Base-by-base conservation (phyloP, 2,329 filamentous ascomycete species). In the Pseudogymnoascus sp. region DNA sequence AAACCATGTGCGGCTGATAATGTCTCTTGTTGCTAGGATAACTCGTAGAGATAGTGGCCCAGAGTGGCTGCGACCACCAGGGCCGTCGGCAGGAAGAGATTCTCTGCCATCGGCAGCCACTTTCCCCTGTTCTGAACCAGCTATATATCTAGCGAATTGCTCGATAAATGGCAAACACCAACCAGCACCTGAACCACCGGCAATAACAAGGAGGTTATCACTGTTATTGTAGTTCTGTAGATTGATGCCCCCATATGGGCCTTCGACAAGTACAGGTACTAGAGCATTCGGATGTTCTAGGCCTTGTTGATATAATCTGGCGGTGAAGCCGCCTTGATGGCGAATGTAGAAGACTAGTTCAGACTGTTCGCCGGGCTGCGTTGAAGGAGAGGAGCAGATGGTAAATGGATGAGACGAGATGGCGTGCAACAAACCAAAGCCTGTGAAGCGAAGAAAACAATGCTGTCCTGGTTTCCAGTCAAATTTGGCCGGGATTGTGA, bases 111-210 rank as follows among this genome's bases (percentile, higher is more conserved):
- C 50, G n/a, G 15, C 7, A 15, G 36, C 15, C 4, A 5, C 33
- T 36, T 36, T 37, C 36, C 7, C 33, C 12, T 61, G 30, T 8
- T 61, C 60, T 59, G 22, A 50, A 57, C 39, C 50, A 15, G 47
- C n/a, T 7, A 15, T 35, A 6, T 8, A 38, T 41, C 47, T 61
- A 15, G 14, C 9, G 15, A 38, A 58, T 7, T 66, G 63, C 66
- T 80, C 77, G 7, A 82, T 70, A 4, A 84, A 70, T 0, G 76
- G 74, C 0, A 85, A 67, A 1, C 76, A 75, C 68, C 80, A 81
- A 0, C 80, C 80, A 2, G 78, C 79, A 1, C 83, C 83, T 0
- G 82, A 80, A 0, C 83, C 83, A 8, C 83, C 82, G 0, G 79
- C 78, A 3, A 85, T 69, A 12, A 84, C 69, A 0, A 86, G 67